Percentiles rank a stretch among this genome's conserved stretches.
These are phyloP conservation scores for Fusarium sp. DNA, from an alignment of 2,329 filamentous ascomycete species.

Conservation along the genomic window DNA sequence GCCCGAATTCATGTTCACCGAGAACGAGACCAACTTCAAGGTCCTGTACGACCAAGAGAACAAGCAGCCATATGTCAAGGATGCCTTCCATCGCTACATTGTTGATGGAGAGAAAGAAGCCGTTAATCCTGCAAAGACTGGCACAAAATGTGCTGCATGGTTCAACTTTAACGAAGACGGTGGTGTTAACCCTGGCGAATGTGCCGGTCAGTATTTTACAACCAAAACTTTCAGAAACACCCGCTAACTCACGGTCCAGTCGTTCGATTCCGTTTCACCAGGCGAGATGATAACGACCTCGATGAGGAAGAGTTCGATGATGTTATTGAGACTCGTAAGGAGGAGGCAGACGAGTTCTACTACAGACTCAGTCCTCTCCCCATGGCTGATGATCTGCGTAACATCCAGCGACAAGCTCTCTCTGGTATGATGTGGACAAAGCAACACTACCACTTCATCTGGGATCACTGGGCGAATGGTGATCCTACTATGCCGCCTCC, in stretches of 20 bases:
- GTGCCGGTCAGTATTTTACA: slow-evolving; percentile 74
- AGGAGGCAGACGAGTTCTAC: slow-evolving; percentile 98
- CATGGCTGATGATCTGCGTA: slow-evolving; percentile 92
- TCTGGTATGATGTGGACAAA: slow-evolving; percentile 99
- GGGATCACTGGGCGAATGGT: slow-evolving; percentile 97
- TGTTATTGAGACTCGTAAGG: slow-evolving; percentile 83
- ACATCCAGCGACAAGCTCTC: slow-evolving; percentile 94
- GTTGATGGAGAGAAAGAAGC: slow-evolving; percentile 83
- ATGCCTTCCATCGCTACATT: slow-evolving; percentile 91
- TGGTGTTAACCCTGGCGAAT: slow-evolving; percentile 89
- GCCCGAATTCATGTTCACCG: slow-evolving; percentile 89
- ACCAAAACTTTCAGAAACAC: slow-evolving; percentile 51
- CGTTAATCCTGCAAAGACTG: slow-evolving; percentile 81
- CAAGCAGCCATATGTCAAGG: slow-evolving; percentile 87
- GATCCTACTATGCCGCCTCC: slow-evolving; percentile 91
- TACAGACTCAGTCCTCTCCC: slow-evolving; percentile 91
- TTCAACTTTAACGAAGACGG: slow-evolving; percentile 91
- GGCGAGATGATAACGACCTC: slow-evolving; percentile 79
- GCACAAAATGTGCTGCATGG: slow-evolving; percentile 93
- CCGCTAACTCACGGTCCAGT: slow-evolving; percentile 61
- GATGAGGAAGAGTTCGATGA: slow-evolving; percentile 95
- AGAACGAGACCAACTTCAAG: slow-evolving; percentile 93
- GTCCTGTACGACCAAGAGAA: slow-evolving; percentile 83
- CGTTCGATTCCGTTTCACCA: slow-evolving; percentile 89
- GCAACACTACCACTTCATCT: slow-evolving; percentile 95